Evolutionary conservation across 768 basidiomycete genomes (phyloP).

Genomic region (Tremella yokohamensis): DNA sequence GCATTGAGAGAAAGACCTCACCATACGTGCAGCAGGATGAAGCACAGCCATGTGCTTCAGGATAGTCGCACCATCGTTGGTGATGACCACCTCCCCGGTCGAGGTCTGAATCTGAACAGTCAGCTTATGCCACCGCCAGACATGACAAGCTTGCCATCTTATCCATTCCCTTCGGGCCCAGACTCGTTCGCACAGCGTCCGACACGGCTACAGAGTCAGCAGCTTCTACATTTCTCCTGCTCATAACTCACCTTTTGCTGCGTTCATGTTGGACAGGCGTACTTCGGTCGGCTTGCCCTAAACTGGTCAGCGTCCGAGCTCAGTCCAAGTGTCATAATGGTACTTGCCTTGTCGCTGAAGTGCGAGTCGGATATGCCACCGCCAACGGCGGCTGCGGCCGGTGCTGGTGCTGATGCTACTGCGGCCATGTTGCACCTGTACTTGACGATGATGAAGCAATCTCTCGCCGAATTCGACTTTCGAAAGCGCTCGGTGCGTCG

Average conservation of each 20-base stretch:
- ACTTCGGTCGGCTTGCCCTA: conserved; percentile 98
- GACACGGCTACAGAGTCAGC: conserved; percentile 68
- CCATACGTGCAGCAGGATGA: conserved; percentile 99
- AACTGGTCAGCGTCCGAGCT: too few species aligned
- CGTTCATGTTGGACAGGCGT: conserved; percentile 93
- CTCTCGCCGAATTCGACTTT: too few species aligned
- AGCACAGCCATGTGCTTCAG: conserved; percentile 85
- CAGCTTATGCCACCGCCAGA: conserved; percentile 7
- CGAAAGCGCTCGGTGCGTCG: too few species aligned
- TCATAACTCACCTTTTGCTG: conserved; percentile 63
- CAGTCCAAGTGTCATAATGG: too few species aligned
- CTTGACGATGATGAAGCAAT: too few species aligned
- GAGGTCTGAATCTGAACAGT: conserved; percentile 79
- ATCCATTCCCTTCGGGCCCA: conserved; percentile 98
- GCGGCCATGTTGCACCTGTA: conserved; percentile 4
- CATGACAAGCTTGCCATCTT: conserved; percentile 71
- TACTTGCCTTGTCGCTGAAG: conserved; percentile 36
- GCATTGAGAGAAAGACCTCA: conserved; percentile 45
- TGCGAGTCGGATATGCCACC: conserved; percentile 17
- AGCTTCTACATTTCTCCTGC: background rate
- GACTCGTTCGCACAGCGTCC: conserved; percentile 91
- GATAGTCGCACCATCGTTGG: conserved; percentile 98
- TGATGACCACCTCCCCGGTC: conserved; percentile 94
- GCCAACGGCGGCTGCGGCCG: background rate
- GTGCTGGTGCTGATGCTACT: conserved; percentile 10